A percentile compares a stretch with the other conserved stretches of the same genome.
Evolutionary conservation across 2,329 filamentous ascomycete genomes (phyloP).

Genomic region (Neofusicoccum kwambonambiense): DNA sequence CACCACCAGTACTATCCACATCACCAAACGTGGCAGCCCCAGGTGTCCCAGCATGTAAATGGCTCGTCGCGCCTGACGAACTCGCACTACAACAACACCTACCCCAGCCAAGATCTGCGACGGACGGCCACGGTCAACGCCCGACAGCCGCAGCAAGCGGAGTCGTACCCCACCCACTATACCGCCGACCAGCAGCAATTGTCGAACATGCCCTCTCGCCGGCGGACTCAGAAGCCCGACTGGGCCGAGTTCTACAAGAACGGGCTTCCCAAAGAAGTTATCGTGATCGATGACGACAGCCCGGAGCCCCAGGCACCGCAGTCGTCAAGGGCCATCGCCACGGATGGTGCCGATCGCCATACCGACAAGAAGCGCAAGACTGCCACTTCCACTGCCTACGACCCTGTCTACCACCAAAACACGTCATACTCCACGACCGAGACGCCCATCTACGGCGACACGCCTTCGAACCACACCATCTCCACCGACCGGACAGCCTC

Average conservation of each 20-base stretch:
- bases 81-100: constrained; percentile 25
- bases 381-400: constrained; percentile 59
- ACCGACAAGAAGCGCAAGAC: constrained; percentile 74
- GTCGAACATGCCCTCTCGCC: constrained; percentile 13
- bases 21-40: constrained; percentile 22
- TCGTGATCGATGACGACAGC: constrained; percentile 53
- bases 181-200: constrained; percentile 8
- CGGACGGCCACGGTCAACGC: constrained; percentile 23
- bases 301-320: constrained; percentile 29
- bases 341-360: constrained; percentile 51
- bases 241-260: constrained; percentile 46
- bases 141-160: constrained; percentile 9
- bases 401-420: constrained; percentile 68
- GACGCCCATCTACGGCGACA: constrained; percentile 66
- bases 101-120: constrained; percentile 22
- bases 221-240: constrained; percentile 33
- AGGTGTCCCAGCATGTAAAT: constrained; percentile 20
- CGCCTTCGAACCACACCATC: constrained; percentile 67
- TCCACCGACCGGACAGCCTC: constrained; percentile 85
- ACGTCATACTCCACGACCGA: constrained; percentile 71
- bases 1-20: constrained; percentile 25
- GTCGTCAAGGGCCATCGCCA: constrained; percentile 25
- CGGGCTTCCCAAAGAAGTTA: constrained; percentile 50
- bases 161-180: constrained; percentile 13
- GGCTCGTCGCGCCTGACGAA: constrained; percentile 21